phyloP scores from a whole-genome alignment of 768 basidiomycete genomes.

The Pisolithus marmoratus region DNA sequence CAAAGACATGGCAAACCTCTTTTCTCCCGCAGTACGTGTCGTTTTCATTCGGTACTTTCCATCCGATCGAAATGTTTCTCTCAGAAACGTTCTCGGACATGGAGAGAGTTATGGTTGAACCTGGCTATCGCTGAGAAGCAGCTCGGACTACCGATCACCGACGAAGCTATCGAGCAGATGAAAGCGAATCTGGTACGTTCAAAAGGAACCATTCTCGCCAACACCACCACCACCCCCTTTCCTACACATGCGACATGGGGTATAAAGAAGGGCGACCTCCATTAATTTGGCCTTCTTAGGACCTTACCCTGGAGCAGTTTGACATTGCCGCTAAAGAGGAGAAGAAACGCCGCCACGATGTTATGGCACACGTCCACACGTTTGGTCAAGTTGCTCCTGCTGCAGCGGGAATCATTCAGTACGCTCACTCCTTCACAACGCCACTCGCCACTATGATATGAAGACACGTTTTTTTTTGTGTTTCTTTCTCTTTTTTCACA shows the following conservation, averaged over 20 bases:
- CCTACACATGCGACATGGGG: background rate
- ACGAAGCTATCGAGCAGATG: constrained; percentile 94
- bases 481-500: constrained; percentile 22
- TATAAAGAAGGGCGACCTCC: background rate
- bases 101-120: constrained; percentile 93
- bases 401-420: constrained; percentile 96
- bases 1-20: constrained; percentile 96
- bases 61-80: background rate
- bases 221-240: background rate
- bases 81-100: constrained; percentile 92
- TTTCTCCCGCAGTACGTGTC: constrained; percentile 81
- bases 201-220: background rate
- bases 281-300: constrained; percentile 35
- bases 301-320: constrained; percentile 85
- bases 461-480: constrained; percentile 8
- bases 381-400: constrained; percentile 92
- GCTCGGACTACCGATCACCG: constrained; percentile 83
- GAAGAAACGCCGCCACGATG: constrained; percentile 96
- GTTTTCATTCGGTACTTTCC: background rate
- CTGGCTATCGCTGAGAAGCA: constrained; percentile 96
- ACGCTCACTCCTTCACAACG: constrained; percentile 20
- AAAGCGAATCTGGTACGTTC: constrained; percentile 70
- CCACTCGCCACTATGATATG: constrained; percentile 7
- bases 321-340: constrained; percentile 89
- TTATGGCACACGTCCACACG: constrained; percentile 99